Conservation (phyloP, 2,329 filamentous ascomycete species). For the Cercospora sp. region DNA sequence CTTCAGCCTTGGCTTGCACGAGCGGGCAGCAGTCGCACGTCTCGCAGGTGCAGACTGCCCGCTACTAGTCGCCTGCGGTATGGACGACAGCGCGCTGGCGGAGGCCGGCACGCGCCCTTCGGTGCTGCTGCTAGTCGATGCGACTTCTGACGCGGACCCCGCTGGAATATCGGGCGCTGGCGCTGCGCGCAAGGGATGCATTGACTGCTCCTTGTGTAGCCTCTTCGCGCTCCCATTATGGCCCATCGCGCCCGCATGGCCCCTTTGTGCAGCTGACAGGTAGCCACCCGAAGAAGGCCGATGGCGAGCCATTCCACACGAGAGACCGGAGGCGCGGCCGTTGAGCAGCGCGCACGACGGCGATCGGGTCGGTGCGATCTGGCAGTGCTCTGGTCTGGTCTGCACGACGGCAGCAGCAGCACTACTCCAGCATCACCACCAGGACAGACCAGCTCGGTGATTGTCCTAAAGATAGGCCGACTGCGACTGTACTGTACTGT, state of each 20-base stretch:
- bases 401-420: not conserved
- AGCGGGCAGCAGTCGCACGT: not conserved
- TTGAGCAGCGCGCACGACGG: slow-evolving; percentile 11
- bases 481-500: slow-evolving; percentile 13
- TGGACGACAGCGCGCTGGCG: slow-evolving; percentile 2
- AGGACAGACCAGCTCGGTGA: slow-evolving; percentile 16
- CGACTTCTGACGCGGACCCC: slow-evolving; percentile 11
- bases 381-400: too few relatives aligned
- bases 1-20: slow-evolving; percentile 1
- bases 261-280: slow-evolving; percentile 29
- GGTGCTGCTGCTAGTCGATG: not conserved
- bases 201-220: slow-evolving; percentile 23
- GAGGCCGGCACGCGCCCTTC: not conserved
- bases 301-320: slow-evolving; percentile 25
- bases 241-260: slow-evolving; percentile 17
- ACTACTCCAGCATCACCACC: slow-evolving; percentile 14
- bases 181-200: slow-evolving; percentile 24
- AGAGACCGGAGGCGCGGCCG: slow-evolving; percentile 18
- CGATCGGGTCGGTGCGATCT: not conserved
- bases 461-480: slow-evolving; percentile 30
- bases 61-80: not conserved
- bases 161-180: slow-evolving; percentile 13
- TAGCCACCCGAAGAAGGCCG: slow-evolving; percentile 30
- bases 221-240: not conserved
- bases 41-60: not conserved